Evolutionary conservation across 345 rosid species (phyloP).

Genomic region (Euphorbia tirucalli): DNA sequence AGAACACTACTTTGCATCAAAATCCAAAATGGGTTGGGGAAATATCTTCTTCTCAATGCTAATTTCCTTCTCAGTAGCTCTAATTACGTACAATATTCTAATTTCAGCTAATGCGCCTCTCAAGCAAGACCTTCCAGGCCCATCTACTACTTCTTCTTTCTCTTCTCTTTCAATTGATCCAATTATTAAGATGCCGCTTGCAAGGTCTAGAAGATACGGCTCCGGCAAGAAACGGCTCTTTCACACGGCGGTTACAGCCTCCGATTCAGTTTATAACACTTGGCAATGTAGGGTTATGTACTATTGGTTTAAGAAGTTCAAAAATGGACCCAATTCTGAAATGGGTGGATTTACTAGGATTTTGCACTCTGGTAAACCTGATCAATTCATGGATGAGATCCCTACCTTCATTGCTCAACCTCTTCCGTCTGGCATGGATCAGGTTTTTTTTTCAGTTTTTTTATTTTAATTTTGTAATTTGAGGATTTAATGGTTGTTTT

Average conservation of each 20-base stretch:
- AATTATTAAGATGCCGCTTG: conserved; percentile 67
- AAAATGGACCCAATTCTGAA: conserved; percentile 58
- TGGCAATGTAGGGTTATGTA: conserved; percentile 99
- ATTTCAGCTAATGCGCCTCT: conserved; percentile 93
- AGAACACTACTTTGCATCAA: neutral
- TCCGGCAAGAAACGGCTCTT: conserved; percentile 48
- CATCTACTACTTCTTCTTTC: conserved; percentile 40
- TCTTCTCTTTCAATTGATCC: conserved; percentile 50
- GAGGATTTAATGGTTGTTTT: neutral
- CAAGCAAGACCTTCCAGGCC: conserved; percentile 77
- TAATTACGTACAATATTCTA: conserved; percentile 93
- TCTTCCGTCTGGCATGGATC: conserved; percentile 88
- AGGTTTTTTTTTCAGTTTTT: conserved; percentile 39
- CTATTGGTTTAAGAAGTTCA: conserved; percentile 84
- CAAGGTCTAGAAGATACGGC: conserved; percentile 38
- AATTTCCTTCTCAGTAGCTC: conserved; percentile 71
- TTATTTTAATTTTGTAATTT: neutral
- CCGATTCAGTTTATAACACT: conserved; percentile 85
- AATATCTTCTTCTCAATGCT: conserved; percentile 66
- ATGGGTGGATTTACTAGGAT: conserved; percentile 99
- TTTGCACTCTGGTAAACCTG: conserved; percentile 88
- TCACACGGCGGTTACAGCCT: conserved; percentile 99
- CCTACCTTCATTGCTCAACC: conserved; percentile 96
- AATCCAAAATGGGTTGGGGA: conserved; percentile 62
- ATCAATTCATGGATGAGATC: conserved; percentile 84